Evolutionary conservation across 1,284 basidiomycete species (phyloP).

Genomic region (Tilletia walkeri): DNA sequence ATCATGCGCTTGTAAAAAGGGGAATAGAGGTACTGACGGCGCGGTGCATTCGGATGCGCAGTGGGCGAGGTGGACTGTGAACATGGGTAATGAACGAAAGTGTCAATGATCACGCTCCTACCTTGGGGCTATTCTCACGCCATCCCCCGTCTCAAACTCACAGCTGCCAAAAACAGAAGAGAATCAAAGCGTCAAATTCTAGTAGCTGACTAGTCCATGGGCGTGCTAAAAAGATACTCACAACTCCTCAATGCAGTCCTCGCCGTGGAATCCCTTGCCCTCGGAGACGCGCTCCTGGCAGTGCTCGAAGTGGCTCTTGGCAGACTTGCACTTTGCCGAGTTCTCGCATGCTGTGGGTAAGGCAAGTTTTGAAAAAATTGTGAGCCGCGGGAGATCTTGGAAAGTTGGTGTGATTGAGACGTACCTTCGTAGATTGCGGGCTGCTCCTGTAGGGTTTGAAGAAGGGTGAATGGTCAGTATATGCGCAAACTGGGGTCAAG

Average conservation of each 20-base stretch:
- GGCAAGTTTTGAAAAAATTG: neutral
- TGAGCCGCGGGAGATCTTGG: too few species aligned
- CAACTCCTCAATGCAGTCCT: conserved; percentile 56
- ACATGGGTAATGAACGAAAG: too few species aligned
- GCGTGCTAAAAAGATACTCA: conserved; percentile 29
- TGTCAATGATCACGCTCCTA: too few species aligned
- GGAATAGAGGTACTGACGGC: conserved; percentile 29
- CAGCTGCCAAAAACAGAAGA: conserved; percentile 8
- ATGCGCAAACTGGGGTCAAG: too few species aligned
- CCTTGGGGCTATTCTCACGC: too few species aligned
- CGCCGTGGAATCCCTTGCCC: conserved; percentile 52
- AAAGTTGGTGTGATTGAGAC: neutral
- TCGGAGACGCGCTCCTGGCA: conserved; percentile 51
- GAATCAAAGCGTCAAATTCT: conserved; percentile 20
- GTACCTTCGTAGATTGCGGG: conserved; percentile 29
- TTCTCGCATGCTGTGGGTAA: conserved; percentile 47
- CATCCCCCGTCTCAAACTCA: neutral
- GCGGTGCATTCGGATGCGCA: conserved; percentile 51
- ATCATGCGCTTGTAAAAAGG: neutral
- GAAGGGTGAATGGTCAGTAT: neutral
- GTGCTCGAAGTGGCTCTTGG: conserved; percentile 55
- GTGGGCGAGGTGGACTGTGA: conserved; percentile 48
- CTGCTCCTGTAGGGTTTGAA: neutral
- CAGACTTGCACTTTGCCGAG: conserved; percentile 46
- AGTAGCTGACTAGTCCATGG: neutral